Conservation (phyloP, 441 rosid species). For the Gossypium gossypioides region DNA sequence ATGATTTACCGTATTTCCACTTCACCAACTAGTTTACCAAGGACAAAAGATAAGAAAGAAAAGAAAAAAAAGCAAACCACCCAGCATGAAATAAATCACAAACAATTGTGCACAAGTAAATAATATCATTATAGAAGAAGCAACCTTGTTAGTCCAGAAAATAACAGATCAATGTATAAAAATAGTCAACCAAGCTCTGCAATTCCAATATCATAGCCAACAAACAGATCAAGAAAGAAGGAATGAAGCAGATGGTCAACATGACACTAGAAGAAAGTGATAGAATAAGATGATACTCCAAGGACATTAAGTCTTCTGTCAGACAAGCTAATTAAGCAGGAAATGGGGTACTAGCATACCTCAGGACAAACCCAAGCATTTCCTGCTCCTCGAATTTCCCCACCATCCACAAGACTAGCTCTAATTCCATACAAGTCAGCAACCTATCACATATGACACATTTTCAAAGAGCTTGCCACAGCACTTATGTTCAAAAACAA, state of each 20-base stretch:
- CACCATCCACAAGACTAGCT: slow-evolving; percentile 99
- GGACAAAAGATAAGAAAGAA: slow-evolving; percentile 13
- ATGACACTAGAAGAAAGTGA: not conserved
- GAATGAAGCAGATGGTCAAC: not conserved
- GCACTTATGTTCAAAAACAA: not conserved
- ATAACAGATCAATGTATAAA: not conserved
- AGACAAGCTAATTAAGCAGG: not conserved
- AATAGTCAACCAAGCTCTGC: slow-evolving; percentile 5
- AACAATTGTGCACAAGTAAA: slow-evolving; percentile 2
- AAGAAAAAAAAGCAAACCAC: not conserved
- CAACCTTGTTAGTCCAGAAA: not conserved
- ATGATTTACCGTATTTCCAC: not conserved
- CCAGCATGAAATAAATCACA: not conserved
- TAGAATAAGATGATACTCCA: slow-evolving; percentile 12
- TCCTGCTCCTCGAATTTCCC: slow-evolving; percentile 99
- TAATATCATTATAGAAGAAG: not conserved
- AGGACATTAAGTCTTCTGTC: not conserved
- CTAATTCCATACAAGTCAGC: slow-evolving; percentile 97
- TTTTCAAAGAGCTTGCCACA: not conserved
- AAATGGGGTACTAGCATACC: slow-evolving; percentile 33
- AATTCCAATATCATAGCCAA: slow-evolving; percentile 5
- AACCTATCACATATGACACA: slow-evolving; percentile 47
- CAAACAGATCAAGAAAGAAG: slow-evolving; percentile 7
- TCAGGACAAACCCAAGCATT: slow-evolving; percentile 99
- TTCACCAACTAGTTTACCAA: slow-evolving; percentile 2